Conservation (phyloP, 208 protist genomes). For the Angomonas ambiguus region DNA sequence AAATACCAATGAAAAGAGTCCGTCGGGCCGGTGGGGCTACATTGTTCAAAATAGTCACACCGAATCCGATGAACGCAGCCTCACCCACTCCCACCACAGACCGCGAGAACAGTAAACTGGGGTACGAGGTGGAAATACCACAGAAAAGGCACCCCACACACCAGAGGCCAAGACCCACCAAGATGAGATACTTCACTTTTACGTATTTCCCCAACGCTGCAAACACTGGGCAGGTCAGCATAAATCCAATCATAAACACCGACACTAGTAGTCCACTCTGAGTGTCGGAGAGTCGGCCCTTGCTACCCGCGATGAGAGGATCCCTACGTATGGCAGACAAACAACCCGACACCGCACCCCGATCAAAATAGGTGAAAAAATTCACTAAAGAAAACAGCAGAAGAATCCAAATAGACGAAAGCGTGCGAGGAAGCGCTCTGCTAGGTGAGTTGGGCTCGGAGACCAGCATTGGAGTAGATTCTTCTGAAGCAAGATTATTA, state of each 20-base stretch:
- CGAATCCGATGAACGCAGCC: slow-evolving; percentile 77
- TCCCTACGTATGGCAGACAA: slow-evolving; percentile 42
- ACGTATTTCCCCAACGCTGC: slow-evolving; percentile 34
- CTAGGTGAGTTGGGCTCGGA: no score
- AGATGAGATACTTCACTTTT: slow-evolving; percentile 36
- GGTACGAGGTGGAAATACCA: slow-evolving; percentile 42
- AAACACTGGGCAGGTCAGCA: slow-evolving; percentile 65
- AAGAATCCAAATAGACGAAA: slow-evolving; percentile 1
- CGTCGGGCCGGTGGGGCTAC: slow-evolving; percentile 54
- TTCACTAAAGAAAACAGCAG: slow-evolving; percentile 29
- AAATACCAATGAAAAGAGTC: slow-evolving; percentile 78
- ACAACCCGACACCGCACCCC: slow-evolving; percentile 51
- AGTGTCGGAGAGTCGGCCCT: slow-evolving; percentile 31
- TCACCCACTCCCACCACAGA: slow-evolving; percentile 73
- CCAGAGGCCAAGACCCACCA: slow-evolving; percentile 63
- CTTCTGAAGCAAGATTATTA: neutral
- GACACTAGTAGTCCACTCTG: slow-evolving; percentile 57
- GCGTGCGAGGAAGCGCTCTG: no score
- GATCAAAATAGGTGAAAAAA: slow-evolving; percentile 84
- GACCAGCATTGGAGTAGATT: no score
- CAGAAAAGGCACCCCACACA: slow-evolving; percentile 38
- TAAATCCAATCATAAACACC: slow-evolving; percentile 80
- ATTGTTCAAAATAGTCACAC: slow-evolving; percentile 76
- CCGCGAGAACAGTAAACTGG: slow-evolving; percentile 40
- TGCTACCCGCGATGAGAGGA: slow-evolving; percentile 12